Percentiles rank a stretch among this genome's conserved stretches.
Conservation (phyloP, 2,329 filamentous ascomycete genomes). For the Metarhizium robertsii region DNA sequence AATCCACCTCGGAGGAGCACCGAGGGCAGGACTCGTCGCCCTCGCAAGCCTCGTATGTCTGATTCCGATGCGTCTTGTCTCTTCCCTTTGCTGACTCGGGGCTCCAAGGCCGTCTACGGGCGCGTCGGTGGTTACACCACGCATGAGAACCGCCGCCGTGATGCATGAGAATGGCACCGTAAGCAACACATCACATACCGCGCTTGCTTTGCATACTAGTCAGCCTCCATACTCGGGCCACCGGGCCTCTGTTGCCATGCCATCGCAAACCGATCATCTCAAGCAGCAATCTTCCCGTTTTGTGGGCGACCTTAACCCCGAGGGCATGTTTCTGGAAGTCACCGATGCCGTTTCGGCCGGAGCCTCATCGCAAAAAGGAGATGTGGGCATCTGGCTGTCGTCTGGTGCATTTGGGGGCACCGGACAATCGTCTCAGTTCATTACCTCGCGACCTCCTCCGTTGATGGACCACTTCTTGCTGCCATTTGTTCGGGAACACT, state of each 20-base stretch:
- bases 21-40: conserved; percentile 16
- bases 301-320: conserved; percentile 50
- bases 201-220: neutral
- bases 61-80: neutral
- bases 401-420: conserved; percentile 16
- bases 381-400: conserved; percentile 47
- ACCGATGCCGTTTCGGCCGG: conserved; percentile 26
- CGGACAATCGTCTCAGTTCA: conserved; percentile 25
- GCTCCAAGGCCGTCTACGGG: neutral
- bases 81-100: neutral
- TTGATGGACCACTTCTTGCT: conserved; percentile 31
- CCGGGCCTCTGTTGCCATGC: neutral
- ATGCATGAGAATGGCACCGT: conserved; percentile 1
- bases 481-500: conserved; percentile 35
- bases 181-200: neutral
- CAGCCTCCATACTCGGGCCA: neutral
- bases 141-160: neutral
- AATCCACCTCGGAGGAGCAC: conserved; percentile 16
- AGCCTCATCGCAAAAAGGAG: conserved; percentile 35
- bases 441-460: conserved; percentile 26
- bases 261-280: neutral
- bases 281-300: conserved; percentile 33
- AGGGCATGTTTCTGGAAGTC: conserved; percentile 49
- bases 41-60: conserved; percentile 21
- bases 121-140: neutral